Evolutionary conservation across 2,329 filamentous ascomycete genomes (phyloP), one percentile per base, ranked within the genome.

Genomic region (Aspergillus sp.): DNA sequence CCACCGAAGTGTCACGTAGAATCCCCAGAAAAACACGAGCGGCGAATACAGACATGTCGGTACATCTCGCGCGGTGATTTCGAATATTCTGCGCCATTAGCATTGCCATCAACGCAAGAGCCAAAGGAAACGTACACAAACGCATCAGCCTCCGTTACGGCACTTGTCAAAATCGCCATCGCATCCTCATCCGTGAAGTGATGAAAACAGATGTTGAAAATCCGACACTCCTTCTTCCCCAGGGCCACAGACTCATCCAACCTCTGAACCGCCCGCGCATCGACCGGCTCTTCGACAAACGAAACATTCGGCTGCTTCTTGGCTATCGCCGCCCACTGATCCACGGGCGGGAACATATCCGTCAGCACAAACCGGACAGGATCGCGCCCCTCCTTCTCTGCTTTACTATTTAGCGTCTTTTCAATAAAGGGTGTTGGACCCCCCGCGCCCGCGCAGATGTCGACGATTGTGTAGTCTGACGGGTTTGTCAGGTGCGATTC

Each of bases 191-290:
- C 88, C 64, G 87, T 84, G 67, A 93, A 93, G 77, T 93, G 90
- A 75, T 93, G 91, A 70, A 93, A 93, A 1, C 89, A 85, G 2
- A 92, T 80, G 72, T 89, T 91, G 74, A 91, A 93, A 54, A 92
- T 77, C 4, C 90, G 82, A 71, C 92, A 89, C 23, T 91, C 79
- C 49, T 80, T 83, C 70, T 82, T 83, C 6, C 34, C 34, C 34
- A 3, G 4, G 1, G 2, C 19, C 19, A 19, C 19, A 1, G 22
- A 28, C 15, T 38, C 23, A 53, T 79, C 80, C 1, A 65, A n/a
- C 23, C 62, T 54, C 38, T 30, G 51, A 13, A 38, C 45, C 11
- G 17, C 11, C 0, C 85, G 81, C 11, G 91, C 90, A 76, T 93
- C 89, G 0, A 93, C 86, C 15, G 86, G 79, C 38, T 83, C 74